These are phyloP conservation scores for Arthrobotrys sinensis DNA, from an alignment of 2,329 filamentous ascomycete species.

Conservation along the genomic window DNA sequence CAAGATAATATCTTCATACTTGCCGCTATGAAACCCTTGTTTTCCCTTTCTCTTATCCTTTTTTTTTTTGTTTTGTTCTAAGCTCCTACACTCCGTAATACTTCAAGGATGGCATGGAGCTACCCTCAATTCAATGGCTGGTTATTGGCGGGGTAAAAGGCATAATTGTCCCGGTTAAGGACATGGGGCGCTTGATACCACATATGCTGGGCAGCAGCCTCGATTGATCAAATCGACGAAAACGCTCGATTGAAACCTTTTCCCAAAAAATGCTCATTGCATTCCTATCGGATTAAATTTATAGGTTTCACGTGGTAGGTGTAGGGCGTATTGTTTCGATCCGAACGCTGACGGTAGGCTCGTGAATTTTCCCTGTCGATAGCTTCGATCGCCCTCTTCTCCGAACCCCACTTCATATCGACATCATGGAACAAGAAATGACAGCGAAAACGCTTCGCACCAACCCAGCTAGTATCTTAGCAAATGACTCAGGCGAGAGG, in stretches of 20 bases:
- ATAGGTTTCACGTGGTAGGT: too few relatives aligned
- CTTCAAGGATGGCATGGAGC: background rate
- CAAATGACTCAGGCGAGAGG: conserved; percentile 50
- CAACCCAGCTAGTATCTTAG: conserved; percentile 27
- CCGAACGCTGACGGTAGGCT: too few relatives aligned
- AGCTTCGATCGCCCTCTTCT: background rate
- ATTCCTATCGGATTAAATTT: too few relatives aligned
- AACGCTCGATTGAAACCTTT: background rate
- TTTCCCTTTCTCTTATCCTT: background rate
- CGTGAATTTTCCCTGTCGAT: too few relatives aligned
- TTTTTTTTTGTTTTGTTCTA: background rate
- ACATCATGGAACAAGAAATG: conserved; percentile 14
- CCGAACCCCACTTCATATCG: conserved; percentile 23
- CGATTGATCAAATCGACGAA: conserved; percentile 1
- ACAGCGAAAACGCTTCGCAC: background rate
- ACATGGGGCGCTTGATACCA: conserved; percentile 10
- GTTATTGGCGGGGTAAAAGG: conserved; percentile 54
- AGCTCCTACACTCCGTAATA: background rate
- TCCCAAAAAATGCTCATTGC: background rate
- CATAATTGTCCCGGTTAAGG: conserved; percentile 38
- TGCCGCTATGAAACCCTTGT: background rate
- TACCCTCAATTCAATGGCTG: conserved; percentile 22
- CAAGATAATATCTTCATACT: background rate
- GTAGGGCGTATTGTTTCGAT: too few relatives aligned
- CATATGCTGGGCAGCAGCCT: conserved; percentile 26